Evolutionary conservation across 352 stramenopile genomes (phyloP), one percentile per base, ranked within the genome.

Genomic region (Elongisporangium undulatum): DNA sequence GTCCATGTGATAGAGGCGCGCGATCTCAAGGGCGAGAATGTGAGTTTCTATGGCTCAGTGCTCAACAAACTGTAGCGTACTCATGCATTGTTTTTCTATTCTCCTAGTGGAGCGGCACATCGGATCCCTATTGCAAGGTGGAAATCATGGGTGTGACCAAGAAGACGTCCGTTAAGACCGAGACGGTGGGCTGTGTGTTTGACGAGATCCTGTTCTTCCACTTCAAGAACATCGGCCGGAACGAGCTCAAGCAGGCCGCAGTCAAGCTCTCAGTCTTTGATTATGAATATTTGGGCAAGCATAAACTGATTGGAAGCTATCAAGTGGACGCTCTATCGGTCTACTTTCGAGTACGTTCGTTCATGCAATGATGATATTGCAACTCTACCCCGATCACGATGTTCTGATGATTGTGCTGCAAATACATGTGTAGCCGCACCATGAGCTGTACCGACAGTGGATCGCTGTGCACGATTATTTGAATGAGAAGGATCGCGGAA

Each of bases 151-250:
- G 72, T 0, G 29, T 67, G 4, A 78, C 77, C 48, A 90, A 94
- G 58, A 95, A 87, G 56, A 89, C 84, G 6, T 86, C 87, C 8
- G 92, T 77, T 12, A 93, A 91, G 53, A 84, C 81, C 53, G 71
- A 89, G 22, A 93, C 86, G 9, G 73, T 96, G 21, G 84, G 76
- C 0, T 94, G 81, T 26, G 89, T 97, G 1, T 97, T 97, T 61
- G 92, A 98, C 52, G 89, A 98, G 61, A 79, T 90, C 7, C 63
- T 97, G 19, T 96, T 97, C 51, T 96, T 97, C 55, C 82, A 96
- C 51, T 91, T 97, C 45, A 63, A 77, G 5, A 88, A 97, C 63
- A 91, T 94, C 55, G 81, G 79, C 2, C 75, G 76, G 0, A 77
- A 88, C 8, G 83, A 91, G 24, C 67, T 93, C 9, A 75, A 72